These are phyloP conservation scores for Psilocybe azurescens DNA, from an alignment of 768 basidiomycete genomes.

Conservation along the genomic window DNA sequence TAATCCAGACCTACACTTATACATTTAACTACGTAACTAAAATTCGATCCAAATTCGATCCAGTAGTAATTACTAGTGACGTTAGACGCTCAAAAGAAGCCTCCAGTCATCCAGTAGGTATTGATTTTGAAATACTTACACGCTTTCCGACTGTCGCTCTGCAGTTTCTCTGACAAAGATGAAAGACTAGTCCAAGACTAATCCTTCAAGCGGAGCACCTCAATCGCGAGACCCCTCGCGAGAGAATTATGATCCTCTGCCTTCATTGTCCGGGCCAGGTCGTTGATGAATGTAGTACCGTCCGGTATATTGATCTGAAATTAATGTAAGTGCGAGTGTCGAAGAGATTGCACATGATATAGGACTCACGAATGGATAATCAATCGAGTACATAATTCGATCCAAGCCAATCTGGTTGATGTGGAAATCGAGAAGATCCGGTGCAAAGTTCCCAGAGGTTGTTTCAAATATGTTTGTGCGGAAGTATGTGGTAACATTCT, in stretches of 20 bases:
- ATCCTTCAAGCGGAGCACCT: constrained; percentile 17
- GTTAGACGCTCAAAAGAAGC: no score
- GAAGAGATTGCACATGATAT: not conserved
- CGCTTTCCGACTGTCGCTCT: no score
- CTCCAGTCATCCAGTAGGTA: no score
- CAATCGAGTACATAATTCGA: constrained; percentile 46
- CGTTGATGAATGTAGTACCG: constrained; percentile 15
- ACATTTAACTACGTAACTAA: no score
- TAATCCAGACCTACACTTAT: no score
- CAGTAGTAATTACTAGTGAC: no score
- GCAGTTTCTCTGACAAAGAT: no score
- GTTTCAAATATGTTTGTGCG: constrained; percentile 45
- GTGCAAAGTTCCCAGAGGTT: constrained; percentile 46
- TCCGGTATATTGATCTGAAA: constrained; percentile 16
- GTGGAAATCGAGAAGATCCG: constrained; percentile 43
- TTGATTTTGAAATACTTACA: no score
- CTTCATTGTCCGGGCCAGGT: constrained; percentile 5
- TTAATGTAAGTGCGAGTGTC: no score
- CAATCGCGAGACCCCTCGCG: constrained; percentile 16
- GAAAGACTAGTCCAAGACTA: not conserved
- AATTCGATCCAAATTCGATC: no score
- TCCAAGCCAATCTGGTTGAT: constrained; percentile 43
- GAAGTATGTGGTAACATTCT: constrained; percentile 43
- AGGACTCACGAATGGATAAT: constrained; percentile 37
- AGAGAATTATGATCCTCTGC: constrained; percentile 9